phyloP scores from a whole-genome alignment of 2,329 filamentous ascomycete species.

The Arthrobotrys sinensis region DNA sequence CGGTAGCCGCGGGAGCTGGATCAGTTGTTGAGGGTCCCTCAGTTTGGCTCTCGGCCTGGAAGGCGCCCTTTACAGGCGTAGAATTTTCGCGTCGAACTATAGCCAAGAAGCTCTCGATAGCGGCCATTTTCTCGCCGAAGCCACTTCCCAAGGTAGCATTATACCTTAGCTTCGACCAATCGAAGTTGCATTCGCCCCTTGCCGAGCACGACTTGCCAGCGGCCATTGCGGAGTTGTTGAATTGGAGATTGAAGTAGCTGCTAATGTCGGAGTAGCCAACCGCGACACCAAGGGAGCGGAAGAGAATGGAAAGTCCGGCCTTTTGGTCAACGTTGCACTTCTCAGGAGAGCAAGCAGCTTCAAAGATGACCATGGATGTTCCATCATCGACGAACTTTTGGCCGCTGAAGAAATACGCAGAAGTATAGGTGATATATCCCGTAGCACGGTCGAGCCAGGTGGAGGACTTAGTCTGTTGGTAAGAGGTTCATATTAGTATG shows the following conservation, averaged over 20 bases:
- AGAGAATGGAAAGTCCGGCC: conserved; percentile 76
- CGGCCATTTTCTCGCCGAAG: conserved; percentile 76
- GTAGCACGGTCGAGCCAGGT: conserved; percentile 27
- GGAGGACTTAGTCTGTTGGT: conserved; percentile 31
- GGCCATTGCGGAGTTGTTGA: conserved; percentile 72
- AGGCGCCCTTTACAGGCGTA: conserved; percentile 4
- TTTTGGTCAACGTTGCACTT: conserved; percentile 78
- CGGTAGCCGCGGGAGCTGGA: background rate
- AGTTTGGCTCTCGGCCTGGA: conserved; percentile 5
- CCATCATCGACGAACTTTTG: conserved; percentile 66
- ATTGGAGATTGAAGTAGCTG: conserved; percentile 69
- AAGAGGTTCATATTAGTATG: background rate
- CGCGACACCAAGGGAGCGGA: conserved; percentile 68
- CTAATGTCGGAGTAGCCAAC: conserved; percentile 73
- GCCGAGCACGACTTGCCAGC: conserved; percentile 74
- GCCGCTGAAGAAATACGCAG: conserved; percentile 33
- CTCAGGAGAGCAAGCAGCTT: conserved; percentile 72
- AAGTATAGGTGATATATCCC: background rate
- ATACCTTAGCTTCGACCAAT: conserved; percentile 75
- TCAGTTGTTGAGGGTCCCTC: background rate
- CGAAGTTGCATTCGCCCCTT: conserved; percentile 73
- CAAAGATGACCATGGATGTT: conserved; percentile 73
- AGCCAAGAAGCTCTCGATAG: conserved; percentile 72
- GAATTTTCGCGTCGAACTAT: conserved; percentile 17
- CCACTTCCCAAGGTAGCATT: conserved; percentile 70